Evolutionary conservation across 768 basidiomycete species (phyloP).

Genomic region (Chalciporus piperatus): DNA sequence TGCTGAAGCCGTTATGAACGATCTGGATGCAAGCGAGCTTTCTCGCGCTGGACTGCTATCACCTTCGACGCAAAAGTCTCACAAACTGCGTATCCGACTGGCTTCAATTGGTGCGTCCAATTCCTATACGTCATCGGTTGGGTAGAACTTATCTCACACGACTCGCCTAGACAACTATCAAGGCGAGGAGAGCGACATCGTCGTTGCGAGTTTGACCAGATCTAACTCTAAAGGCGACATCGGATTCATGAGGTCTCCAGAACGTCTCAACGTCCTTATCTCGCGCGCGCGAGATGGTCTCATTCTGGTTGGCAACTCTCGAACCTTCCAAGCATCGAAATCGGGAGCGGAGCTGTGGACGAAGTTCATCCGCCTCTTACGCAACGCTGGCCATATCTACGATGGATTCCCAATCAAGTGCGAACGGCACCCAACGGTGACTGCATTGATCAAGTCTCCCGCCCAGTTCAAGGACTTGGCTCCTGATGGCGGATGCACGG

Average conservation of each 20-base stretch:
- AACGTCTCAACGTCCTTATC: constrained; percentile 68
- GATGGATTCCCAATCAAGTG: constrained; percentile 60
- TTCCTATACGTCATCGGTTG: background rate
- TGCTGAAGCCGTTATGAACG: constrained; percentile 60
- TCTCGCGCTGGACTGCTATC: constrained; percentile 53
- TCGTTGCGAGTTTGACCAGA: constrained; percentile 58
- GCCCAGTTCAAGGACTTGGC: constrained; percentile 48
- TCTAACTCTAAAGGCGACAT: constrained; percentile 57
- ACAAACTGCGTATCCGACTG: constrained; percentile 49
- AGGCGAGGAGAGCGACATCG: constrained; percentile 71
- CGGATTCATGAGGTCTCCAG: constrained; percentile 69
- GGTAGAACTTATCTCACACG: background rate
- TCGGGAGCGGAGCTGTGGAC: constrained; percentile 54
- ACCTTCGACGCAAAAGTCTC: constrained; percentile 34
- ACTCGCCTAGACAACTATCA: constrained; percentile 63
- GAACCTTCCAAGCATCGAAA: constrained; percentile 53
- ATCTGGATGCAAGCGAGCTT: constrained; percentile 59
- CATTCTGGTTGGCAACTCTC: constrained; percentile 62
- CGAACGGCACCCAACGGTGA: constrained; percentile 48
- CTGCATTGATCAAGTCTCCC: constrained; percentile 36
- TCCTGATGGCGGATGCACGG: constrained; percentile 63
- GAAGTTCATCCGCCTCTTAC: constrained; percentile 45
- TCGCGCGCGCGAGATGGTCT: constrained; percentile 65
- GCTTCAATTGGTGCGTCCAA: constrained; percentile 58
- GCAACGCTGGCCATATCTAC: constrained; percentile 44